Percentiles rank a stretch among this genome's conserved stretches.
These are phyloP conservation scores for Verticillium nonalfalfae DNA, from an alignment of 2,329 filamentous ascomycete genomes.

Conservation along the genomic window DNA sequence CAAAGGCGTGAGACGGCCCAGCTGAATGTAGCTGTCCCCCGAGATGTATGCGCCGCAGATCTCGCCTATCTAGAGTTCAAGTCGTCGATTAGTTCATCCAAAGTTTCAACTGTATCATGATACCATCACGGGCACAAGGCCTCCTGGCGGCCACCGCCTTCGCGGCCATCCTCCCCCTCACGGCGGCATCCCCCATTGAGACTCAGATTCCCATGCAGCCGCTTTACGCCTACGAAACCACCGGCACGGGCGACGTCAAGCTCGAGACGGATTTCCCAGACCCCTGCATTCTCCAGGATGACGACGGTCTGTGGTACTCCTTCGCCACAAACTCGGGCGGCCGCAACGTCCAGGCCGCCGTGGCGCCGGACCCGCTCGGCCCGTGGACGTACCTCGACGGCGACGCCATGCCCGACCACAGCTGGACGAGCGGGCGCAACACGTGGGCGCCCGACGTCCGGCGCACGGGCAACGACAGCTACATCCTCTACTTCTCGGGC, in stretches of 20 bases:
- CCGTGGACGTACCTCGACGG: slow-evolving; percentile 39
- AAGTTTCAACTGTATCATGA: background rate
- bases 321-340: slow-evolving; percentile 49
- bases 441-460: slow-evolving; percentile 59
- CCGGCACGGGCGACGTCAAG: slow-evolving; percentile 2
- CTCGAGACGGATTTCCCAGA: slow-evolving; percentile 45
- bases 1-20: background rate
- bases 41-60: background rate
- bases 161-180: slow-evolving; percentile 2
- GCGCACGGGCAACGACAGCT: slow-evolving; percentile 39
- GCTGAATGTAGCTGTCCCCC: background rate
- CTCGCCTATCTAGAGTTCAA: background rate
- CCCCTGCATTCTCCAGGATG: slow-evolving; percentile 41
- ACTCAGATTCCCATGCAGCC: slow-evolving; percentile 1
- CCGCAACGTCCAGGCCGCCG: slow-evolving; percentile 47
- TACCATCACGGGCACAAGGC: slow-evolving; percentile 3
- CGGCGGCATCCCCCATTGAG: background rate
- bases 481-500: slow-evolving; percentile 55
- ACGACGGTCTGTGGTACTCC: slow-evolving; percentile 46
- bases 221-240: slow-evolving; percentile 5
- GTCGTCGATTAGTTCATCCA: background rate
- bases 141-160: slow-evolving; percentile 1
- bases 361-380: slow-evolving; percentile 36
- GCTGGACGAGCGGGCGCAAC: slow-evolving; percentile 47
- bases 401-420: slow-evolving; percentile 48